Conservation (phyloP, 176 grass and related monocot species). For the Tillandsia fasciculata region DNA sequence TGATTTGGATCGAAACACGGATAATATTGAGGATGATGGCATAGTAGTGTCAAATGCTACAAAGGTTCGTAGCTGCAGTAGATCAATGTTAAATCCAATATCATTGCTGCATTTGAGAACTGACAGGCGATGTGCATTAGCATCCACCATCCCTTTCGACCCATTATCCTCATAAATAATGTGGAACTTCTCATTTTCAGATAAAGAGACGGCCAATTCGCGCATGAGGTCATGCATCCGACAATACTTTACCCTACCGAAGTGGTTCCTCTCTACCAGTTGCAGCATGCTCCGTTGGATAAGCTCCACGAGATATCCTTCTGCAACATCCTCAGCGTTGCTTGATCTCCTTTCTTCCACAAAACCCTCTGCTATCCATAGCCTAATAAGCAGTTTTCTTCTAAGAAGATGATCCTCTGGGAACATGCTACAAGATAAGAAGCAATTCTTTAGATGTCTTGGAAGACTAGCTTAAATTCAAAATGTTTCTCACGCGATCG, state of each 20-base stretch:
- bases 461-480: constrained; percentile 26
- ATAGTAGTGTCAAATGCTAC: constrained; percentile 19
- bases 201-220: constrained; percentile 29
- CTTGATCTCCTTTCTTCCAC: constrained; percentile 20
- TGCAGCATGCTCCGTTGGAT: constrained; percentile 40
- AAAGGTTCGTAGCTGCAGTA: constrained; percentile 21
- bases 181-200: constrained; percentile 17
- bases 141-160: neutral
- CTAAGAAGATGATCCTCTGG: constrained; percentile 1
- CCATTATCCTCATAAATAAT: constrained; percentile 9
- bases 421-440: constrained; percentile 30
- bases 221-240: constrained; percentile 47
- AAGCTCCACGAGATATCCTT: constrained; percentile 26
- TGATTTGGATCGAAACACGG: too few species aligned
- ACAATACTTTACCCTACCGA: constrained; percentile 4
- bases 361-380: constrained; percentile 46
- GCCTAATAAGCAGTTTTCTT: constrained; percentile 19
- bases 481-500: constrained; percentile 8
- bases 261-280: constrained; percentile 2
- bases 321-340: constrained; percentile 46
- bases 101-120: constrained; percentile 7
- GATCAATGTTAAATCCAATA: neutral
- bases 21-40: neutral
- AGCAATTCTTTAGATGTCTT: constrained; percentile 21
- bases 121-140: neutral